phyloP scores from a whole-genome alignment of 257 asterid species.

The Voacanga thouarsii region DNA sequence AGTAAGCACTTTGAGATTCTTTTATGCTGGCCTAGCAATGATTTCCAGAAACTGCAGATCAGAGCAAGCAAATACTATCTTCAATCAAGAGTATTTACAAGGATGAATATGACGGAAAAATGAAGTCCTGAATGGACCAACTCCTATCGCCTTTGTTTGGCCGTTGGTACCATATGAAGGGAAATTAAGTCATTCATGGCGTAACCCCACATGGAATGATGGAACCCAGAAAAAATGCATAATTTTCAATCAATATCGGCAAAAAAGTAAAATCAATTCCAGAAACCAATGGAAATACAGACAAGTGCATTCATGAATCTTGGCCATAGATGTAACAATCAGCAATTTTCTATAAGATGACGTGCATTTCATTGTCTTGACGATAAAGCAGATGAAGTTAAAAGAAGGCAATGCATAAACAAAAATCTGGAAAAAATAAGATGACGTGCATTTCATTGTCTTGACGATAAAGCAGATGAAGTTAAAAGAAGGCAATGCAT shows the following conservation, averaged over 20 bases:
- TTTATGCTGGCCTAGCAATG: conserved; percentile 17
- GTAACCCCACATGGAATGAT: neutral
- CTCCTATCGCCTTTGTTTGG: neutral
- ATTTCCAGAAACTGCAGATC: conserved; percentile 11
- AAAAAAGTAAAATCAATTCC: neutral
- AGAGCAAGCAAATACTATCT: conserved; percentile 4
- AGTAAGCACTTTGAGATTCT: neutral
- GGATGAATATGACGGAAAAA: neutral
- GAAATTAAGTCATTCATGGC: neutral
- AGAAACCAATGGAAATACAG: neutral
- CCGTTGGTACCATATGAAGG: neutral
- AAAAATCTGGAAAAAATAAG: neutral
- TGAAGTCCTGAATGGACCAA: neutral
- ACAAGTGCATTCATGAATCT: neutral
- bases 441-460: neutral
- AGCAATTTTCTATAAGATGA: neutral
- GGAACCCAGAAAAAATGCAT: neutral
- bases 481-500: neutral
- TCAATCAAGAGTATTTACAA: neutral
- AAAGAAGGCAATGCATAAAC: neutral
- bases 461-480: neutral
- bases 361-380: neutral
- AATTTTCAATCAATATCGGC: neutral
- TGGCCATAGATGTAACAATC: neutral
- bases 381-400: neutral